Conservation (phyloP, 2,329 filamentous ascomycete species). For the Xylaria hypoxylon region DNA sequence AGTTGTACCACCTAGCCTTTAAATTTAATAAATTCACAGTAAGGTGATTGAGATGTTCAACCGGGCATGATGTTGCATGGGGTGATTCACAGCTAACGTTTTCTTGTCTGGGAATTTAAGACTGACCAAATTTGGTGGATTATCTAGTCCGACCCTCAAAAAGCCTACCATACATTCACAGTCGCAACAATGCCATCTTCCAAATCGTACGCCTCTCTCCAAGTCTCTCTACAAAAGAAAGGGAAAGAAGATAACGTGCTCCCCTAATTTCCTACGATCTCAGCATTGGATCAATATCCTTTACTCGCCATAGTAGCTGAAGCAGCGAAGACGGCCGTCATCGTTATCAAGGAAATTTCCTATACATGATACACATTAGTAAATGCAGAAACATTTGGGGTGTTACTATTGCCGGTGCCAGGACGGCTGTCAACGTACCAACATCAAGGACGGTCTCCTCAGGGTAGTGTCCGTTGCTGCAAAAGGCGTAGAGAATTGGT, state of each 20-base stretch:
- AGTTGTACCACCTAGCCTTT: slow-evolving; percentile 11
- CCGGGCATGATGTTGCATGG: neutral
- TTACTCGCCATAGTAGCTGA: slow-evolving; percentile 23
- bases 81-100: neutral
- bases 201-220: neutral
- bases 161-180: neutral
- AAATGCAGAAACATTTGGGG: too few relatives aligned
- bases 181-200: neutral
- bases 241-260: neutral
- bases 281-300: neutral
- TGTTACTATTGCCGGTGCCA: too few relatives aligned
- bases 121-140: neutral
- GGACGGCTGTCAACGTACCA: slow-evolving; percentile 12
- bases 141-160: neutral
- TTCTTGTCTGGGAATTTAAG: neutral
- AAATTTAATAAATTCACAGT: slow-evolving; percentile 2
- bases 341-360: slow-evolving; percentile 33
- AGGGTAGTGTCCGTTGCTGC: slow-evolving; percentile 3
- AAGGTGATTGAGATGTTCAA: neutral
- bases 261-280: neutral
- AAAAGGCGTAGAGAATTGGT: slow-evolving; percentile 21
- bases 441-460: slow-evolving; percentile 19
- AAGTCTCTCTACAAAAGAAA: neutral
- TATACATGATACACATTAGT: slow-evolving; percentile 1
- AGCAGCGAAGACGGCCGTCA: slow-evolving; percentile 30